Conservation (phyloP, 169 alveolate genomes). For the Gregarina niphandrodes region DNA sequence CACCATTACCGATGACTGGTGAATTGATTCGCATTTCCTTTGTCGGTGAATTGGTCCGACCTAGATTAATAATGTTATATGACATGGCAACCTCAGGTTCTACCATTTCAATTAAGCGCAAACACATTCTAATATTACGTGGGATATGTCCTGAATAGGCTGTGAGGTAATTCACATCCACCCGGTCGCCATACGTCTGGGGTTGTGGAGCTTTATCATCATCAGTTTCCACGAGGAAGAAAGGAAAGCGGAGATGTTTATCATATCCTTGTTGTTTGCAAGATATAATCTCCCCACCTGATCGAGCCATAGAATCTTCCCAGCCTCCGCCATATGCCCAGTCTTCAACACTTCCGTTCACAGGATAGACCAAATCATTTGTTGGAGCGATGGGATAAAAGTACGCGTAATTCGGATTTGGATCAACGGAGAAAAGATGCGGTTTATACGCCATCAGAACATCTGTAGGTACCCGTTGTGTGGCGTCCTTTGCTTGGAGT, state of each 20-base stretch:
- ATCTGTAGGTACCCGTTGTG: conserved; percentile 8
- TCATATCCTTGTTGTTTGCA: not conserved
- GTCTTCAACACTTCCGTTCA: conserved; percentile 49
- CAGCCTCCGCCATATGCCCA: conserved; percentile 51
- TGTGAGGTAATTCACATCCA: too few relatives aligned
- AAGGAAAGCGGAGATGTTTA: conserved; percentile 1
- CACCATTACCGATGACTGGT: too few relatives aligned
- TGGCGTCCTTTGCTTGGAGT: not conserved
- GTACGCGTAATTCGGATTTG: not conserved
- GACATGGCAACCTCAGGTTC: too few relatives aligned
- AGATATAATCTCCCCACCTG: not conserved
- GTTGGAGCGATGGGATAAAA: conserved; percentile 33
- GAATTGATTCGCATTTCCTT: too few relatives aligned
- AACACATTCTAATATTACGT: too few relatives aligned
- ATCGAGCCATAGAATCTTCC: conserved; percentile 12
- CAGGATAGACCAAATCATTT: conserved; percentile 39
- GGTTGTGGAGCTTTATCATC: conserved; percentile 5
- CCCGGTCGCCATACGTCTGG: too few relatives aligned
- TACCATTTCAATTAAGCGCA: too few relatives aligned
- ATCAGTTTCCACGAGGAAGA: conserved; percentile 7
- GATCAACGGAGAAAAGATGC: not conserved
- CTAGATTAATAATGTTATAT: too few relatives aligned
- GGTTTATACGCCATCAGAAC: not conserved
- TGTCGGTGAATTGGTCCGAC: too few relatives aligned
- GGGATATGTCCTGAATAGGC: too few relatives aligned